Percentiles rank a stretch among this genome's conserved stretches.
These are phyloP conservation scores for Cryptomeria japonica DNA, from an alignment of 75 land plant species.

Conservation along the genomic window DNA sequence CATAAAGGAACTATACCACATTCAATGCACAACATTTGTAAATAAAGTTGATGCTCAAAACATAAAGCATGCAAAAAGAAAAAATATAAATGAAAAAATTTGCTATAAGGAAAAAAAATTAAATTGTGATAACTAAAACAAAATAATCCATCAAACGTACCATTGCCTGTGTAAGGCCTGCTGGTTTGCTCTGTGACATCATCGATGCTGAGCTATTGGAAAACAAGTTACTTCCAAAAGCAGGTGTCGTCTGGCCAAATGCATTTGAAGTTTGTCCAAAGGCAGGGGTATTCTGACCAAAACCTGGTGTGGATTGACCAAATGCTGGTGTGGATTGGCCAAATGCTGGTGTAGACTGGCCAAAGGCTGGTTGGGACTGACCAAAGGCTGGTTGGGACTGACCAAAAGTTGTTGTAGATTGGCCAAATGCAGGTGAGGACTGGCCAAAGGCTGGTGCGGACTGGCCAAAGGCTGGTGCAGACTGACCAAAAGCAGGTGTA, in stretches of 20 bases:
- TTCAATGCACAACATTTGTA: background rate
- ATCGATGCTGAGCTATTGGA: slow-evolving; percentile 42
- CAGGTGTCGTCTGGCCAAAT: slow-evolving; percentile 30
- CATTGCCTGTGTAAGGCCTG: slow-evolving; percentile 46
- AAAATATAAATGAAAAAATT: background rate
- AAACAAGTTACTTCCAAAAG: slow-evolving; percentile 44
- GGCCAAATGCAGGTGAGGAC: too few relatives aligned
- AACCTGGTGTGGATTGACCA: slow-evolving; percentile 42
- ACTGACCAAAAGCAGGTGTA: slow-evolving; percentile 38
- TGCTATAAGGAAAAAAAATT: background rate
- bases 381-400: too few relatives aligned
- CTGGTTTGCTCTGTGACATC: slow-evolving; percentile 38
- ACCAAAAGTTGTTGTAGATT: slow-evolving; percentile 36
- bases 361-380: too few relatives aligned
- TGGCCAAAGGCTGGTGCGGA: too few relatives aligned
- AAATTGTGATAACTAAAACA: background rate
- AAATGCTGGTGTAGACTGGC: too few relatives aligned
- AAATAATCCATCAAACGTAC: slow-evolving; percentile 28
- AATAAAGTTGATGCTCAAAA: background rate
- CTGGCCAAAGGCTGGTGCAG: slow-evolving; percentile 36
- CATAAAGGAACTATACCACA: background rate
- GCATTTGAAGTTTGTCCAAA: slow-evolving; percentile 18
- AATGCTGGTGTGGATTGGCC: slow-evolving; percentile 5
- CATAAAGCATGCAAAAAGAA: background rate
- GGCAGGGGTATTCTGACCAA: slow-evolving; percentile 19